Evolutionary conservation across 148 eudicot genomes (phyloP), one percentile per base, ranked within the genome.

Genomic region (Cornus suecica): DNA sequence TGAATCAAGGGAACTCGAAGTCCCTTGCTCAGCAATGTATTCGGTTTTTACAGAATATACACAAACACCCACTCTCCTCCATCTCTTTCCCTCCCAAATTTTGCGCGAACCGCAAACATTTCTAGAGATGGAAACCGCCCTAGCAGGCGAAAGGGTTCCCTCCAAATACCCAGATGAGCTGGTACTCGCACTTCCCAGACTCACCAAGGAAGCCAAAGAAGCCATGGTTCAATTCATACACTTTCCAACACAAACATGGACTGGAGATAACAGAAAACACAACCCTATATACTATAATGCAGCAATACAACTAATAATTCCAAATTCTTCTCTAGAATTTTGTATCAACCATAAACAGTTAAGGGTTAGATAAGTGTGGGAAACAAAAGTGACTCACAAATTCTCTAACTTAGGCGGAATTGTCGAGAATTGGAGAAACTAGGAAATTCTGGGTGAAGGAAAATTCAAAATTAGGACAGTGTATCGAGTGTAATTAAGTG

Each of bases 191-290:
- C 97, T 86, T 70, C 99, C 99, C 86, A 93, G 86, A 80, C 88
- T 91, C 73, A 86, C 97, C 45, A 89, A 86, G 88, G 98, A 91
- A 95, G 99, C 92, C 87, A 93, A 69, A 75, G 93, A 83, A 79
- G 91, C 88, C 99, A 95, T 95, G 32, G 69, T 31, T 66, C 27
- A 13, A 67, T 10, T 37, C 54, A 86, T 72, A 78, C 20, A 72
- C 27, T 32, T 31, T 58, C 65, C 28, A 62, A 10, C 77, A 84
- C 76, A 71, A 84, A 74, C 74, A 73, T 67, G 22, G 41, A 62
- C 54, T 60, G 37, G 82, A 58, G 27, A 25, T 75, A 34, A 32
- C 31, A 67, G 25, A 28, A n/a, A 52, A 65, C 26, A 74, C 62
- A 74, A 67, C 30, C 73, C 82, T 30, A n/a, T 72, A 80, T 58